phyloP scores from a whole-genome alignment of 148 eudicot genomes.

The Cornus suecica region DNA sequence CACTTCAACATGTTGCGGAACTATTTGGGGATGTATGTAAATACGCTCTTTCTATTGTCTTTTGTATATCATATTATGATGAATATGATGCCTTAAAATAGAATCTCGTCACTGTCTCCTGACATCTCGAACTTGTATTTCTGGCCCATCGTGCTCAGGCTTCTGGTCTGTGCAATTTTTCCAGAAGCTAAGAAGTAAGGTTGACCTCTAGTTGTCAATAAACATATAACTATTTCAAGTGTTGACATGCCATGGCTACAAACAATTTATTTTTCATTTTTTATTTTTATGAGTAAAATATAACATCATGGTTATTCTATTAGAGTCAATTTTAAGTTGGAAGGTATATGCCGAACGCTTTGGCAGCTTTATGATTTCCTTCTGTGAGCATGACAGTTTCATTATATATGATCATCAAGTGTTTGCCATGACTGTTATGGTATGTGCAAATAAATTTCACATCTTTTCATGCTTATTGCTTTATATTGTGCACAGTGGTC shows the following conservation, averaged over 20 bases:
- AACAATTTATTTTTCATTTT: background rate
- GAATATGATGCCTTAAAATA: background rate
- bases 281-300: background rate
- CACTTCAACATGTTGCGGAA: slow-evolving; percentile 51
- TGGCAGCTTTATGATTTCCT: background rate
- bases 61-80: background rate
- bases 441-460: background rate
- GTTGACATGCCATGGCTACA: background rate
- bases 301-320: background rate
- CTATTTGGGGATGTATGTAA: slow-evolving; percentile 65
- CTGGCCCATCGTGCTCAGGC: background rate
- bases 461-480: background rate
- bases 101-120: background rate
- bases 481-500: slow-evolving; percentile 5
- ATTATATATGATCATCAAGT: background rate
- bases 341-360: background rate
- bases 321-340: slow-evolving; percentile 2
- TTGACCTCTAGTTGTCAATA: background rate
- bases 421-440: background rate
- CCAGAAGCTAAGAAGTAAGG: background rate
- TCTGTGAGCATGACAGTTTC: background rate
- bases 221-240: background rate
- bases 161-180: background rate
- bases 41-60: background rate
- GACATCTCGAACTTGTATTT: background rate